phyloP scores from a whole-genome alignment of 768 basidiomycete species.

The Floccularia luteovirens region DNA sequence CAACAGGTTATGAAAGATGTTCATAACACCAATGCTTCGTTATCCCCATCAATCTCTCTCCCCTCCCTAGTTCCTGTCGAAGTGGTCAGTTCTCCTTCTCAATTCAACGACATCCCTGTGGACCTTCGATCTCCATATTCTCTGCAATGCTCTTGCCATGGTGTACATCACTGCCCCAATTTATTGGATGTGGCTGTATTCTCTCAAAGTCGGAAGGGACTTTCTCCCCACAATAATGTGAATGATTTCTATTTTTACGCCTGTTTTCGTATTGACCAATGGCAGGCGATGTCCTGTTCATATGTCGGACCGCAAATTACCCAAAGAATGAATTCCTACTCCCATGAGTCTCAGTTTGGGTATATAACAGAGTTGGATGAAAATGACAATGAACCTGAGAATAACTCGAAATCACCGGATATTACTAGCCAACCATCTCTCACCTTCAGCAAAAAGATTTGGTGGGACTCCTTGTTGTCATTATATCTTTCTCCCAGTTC shows the following conservation, averaged over 20 bases:
- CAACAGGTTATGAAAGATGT: not conserved
- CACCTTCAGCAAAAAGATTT: slow-evolving; percentile 61
- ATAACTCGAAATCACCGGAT: slow-evolving; percentile 10
- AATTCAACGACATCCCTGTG: not conserved
- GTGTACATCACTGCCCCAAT: slow-evolving; percentile 18
- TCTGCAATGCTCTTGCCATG: slow-evolving; percentile 20
- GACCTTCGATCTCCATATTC: slow-evolving; percentile 11
- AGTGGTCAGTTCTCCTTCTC: not conserved
- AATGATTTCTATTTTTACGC: slow-evolving; percentile 5
- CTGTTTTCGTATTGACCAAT: not conserved
- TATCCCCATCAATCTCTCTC: not conserved
- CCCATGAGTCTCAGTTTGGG: slow-evolving; percentile 7
- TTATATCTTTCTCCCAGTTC: slow-evolving; percentile 37
- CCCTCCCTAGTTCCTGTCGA: not conserved
- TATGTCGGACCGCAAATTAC: slow-evolving; percentile 13
- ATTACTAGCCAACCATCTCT: slow-evolving; percentile 55
- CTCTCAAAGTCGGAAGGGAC: slow-evolving; percentile 9
- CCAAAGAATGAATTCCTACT: slow-evolving; percentile 10
- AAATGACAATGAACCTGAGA: slow-evolving; percentile 14
- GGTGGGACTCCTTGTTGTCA: slow-evolving; percentile 69
- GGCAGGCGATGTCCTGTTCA: slow-evolving; percentile 6
- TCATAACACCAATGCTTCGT: not conserved
- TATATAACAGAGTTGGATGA: slow-evolving; percentile 23
- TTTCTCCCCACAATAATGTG: slow-evolving; percentile 10
- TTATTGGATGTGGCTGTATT: slow-evolving; percentile 11